A percentile compares a stretch with the other conserved stretches of the same genome.
phyloP scores from a whole-genome alignment of 495 filamentous ascomycete genomes.

The Tuber aestivum region DNA sequence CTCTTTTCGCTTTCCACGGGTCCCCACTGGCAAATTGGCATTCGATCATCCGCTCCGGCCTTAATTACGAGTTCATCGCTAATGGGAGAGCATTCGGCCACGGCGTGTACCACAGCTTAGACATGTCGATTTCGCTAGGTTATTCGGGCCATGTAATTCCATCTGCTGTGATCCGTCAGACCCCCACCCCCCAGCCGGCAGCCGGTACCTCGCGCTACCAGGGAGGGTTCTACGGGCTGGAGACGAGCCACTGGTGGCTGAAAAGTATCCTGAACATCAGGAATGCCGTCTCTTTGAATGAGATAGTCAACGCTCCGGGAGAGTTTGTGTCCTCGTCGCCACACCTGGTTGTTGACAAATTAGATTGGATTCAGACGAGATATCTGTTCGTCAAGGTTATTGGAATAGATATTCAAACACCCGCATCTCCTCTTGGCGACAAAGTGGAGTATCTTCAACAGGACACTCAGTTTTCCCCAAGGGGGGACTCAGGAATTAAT shows the following conservation, averaged over 20 bases:
- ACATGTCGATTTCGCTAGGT: constrained; percentile 52
- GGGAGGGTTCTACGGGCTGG: background rate
- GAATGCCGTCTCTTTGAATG: constrained; percentile 69
- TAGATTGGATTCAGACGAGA: constrained; percentile 87
- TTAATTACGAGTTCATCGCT: constrained; percentile 59
- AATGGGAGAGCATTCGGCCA: constrained; percentile 70
- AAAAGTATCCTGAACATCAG: constrained; percentile 56
- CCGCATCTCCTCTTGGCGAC: background rate
- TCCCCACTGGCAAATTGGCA: constrained; percentile 79
- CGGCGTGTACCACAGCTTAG: constrained; percentile 71
- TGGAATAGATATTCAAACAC: constrained; percentile 5
- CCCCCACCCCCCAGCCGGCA: background rate
- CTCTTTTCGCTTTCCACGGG: constrained; percentile 80
- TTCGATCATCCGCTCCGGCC: constrained; percentile 73
- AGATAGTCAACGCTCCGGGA: constrained; percentile 70
- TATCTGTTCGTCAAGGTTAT: constrained; percentile 65
- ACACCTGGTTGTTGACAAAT: constrained; percentile 65
- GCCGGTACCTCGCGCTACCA: no score
- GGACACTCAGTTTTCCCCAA: background rate
- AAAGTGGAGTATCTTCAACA: background rate
- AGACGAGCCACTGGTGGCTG: constrained; percentile 52
- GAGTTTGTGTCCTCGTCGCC: constrained; percentile 55
- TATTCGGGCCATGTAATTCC: constrained; percentile 47
- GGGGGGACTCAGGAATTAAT: background rate
- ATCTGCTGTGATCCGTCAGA: background rate